phyloP scores from a whole-genome alignment of 176 grass and related monocot species.

The Oryza nivara region DNA sequence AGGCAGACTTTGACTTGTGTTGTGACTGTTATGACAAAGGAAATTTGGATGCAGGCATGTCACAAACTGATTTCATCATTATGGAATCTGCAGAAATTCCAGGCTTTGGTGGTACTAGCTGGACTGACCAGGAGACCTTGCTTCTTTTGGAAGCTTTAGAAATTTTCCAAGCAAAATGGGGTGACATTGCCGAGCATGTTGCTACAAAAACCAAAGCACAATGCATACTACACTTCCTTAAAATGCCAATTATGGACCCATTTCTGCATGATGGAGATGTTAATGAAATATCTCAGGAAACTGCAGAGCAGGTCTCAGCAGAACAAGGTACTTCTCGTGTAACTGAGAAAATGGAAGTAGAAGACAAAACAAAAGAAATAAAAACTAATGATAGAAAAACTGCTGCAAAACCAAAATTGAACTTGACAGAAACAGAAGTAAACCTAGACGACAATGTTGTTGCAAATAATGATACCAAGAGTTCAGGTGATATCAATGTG shows the following conservation, averaged over 20 bases:
- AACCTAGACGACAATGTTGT: slow-evolving; percentile 12
- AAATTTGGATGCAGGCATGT: slow-evolving; percentile 78
- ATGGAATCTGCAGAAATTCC: slow-evolving; percentile 70
- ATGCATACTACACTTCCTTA: slow-evolving; percentile 79
- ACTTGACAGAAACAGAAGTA: slow-evolving; percentile 25
- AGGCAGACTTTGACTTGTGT: slow-evolving; percentile 93
- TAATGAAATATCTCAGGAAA: slow-evolving; percentile 29
- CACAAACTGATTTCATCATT: slow-evolving; percentile 78
- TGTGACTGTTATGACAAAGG: slow-evolving; percentile 70
- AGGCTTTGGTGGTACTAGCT: slow-evolving; percentile 67
- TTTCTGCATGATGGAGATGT: slow-evolving; percentile 45
- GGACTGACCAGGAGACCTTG: slow-evolving; percentile 81
- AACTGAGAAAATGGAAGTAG: slow-evolving; percentile 50
- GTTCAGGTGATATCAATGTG: slow-evolving; percentile 1
- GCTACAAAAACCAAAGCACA: slow-evolving; percentile 89
- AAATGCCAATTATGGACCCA: slow-evolving; percentile 69
- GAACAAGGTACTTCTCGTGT: slow-evolving; percentile 19
- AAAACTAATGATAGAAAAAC: slow-evolving; percentile 32
- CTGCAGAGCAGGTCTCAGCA: slow-evolving; percentile 33
- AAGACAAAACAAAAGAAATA: slow-evolving; percentile 48
- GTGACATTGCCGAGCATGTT: slow-evolving; percentile 88
- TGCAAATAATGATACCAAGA: slow-evolving; percentile 31
- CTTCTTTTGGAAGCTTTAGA: slow-evolving; percentile 87
- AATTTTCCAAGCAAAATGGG: slow-evolving; percentile 79
- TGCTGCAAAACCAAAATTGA: slow-evolving; percentile 24